Conservation (phyloP, 805 yeast species). For the Starmerella asiatica region DNA sequence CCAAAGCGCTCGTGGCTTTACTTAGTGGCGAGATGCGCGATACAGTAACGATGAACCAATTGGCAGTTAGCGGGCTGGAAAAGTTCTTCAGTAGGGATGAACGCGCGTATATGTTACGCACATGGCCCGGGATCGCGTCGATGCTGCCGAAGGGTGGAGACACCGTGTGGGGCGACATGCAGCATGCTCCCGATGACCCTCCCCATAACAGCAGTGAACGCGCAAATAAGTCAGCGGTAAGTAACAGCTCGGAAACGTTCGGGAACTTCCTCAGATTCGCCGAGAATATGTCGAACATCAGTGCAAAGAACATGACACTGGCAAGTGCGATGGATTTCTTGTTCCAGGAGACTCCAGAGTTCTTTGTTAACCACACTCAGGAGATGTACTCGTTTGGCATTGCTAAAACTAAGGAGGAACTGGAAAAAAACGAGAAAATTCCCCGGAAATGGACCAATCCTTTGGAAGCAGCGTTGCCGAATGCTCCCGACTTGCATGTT, state of each 20-base stretch:
- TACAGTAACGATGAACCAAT: conserved; percentile 81
- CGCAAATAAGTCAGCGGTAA: not conserved
- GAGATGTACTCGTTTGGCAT: conserved; percentile 71
- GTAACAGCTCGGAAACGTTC: conserved; percentile 33
- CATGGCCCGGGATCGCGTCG: conserved; percentile 89
- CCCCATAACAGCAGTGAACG: not conserved
- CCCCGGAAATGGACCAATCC: conserved; percentile 90
- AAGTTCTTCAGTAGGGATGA: conserved; percentile 84
- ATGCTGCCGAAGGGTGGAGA: conserved; percentile 97
- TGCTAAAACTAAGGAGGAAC: conserved; percentile 46
- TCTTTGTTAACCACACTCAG: conserved; percentile 54
- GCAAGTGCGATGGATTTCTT: conserved; percentile 54
- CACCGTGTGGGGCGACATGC: conserved; percentile 68
- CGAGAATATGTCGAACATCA: conserved; percentile 33
- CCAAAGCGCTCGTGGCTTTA: conserved; percentile 81
- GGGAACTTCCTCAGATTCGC: conserved; percentile 66
- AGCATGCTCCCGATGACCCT: conserved; percentile 47
- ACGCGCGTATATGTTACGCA: conserved; percentile 67
- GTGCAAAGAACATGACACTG: conserved; percentile 47
- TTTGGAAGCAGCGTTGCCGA: conserved; percentile 76
- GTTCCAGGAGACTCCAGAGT: conserved; percentile 51
- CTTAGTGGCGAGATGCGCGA: conserved; percentile 98
- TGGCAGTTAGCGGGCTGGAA: conserved; percentile 89
- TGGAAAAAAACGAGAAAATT: conserved; percentile 50
- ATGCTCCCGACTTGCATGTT: conserved; percentile 83